phyloP scores from a whole-genome alignment of 768 basidiomycete species.

The Hortiboletus campestris region DNA sequence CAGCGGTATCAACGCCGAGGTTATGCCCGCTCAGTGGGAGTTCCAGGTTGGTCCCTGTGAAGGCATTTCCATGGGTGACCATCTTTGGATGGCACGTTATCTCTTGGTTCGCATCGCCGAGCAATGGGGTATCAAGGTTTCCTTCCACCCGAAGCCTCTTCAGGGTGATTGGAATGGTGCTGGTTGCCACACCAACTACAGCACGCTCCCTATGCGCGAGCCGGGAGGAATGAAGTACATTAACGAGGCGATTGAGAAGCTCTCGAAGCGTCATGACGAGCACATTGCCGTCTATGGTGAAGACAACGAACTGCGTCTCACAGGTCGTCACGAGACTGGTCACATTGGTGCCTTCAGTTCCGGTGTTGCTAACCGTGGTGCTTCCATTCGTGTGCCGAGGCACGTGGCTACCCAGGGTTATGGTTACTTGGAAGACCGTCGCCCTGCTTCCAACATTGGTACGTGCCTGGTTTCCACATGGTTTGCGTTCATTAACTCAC shows the following conservation, averaged over 20 bases:
- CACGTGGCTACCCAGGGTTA: constrained; percentile 91
- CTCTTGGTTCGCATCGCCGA: constrained; percentile 94
- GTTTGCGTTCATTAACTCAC: background rate
- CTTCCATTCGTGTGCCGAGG: constrained; percentile 93
- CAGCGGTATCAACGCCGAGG: constrained; percentile 99
- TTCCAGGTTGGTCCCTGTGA: constrained; percentile 99
- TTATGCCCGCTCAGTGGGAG: constrained; percentile 99
- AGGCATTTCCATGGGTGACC: constrained; percentile 98
- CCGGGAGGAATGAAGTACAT: constrained; percentile 91
- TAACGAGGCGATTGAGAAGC: constrained; percentile 91
- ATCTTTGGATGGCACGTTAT: constrained; percentile 99
- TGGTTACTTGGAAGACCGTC: constrained; percentile 95
- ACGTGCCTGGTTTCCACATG: constrained; percentile 9
- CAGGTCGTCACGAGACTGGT: constrained; percentile 96
- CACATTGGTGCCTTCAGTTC: constrained; percentile 89
- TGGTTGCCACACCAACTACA: constrained; percentile 98
- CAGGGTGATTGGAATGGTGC: constrained; percentile 99
- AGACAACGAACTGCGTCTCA: constrained; percentile 95
- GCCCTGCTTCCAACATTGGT: constrained; percentile 98
- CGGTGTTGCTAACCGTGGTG: constrained; percentile 97
- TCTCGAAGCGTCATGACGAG: constrained; percentile 85
- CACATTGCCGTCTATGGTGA: constrained; percentile 98
- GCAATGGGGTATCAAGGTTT: constrained; percentile 96
- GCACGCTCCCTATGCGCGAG: constrained; percentile 92
- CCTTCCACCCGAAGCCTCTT: constrained; percentile 99